These are phyloP conservation scores for Auricularia sp. DNA, from an alignment of 768 basidiomycete genomes.

Conservation along the genomic window DNA sequence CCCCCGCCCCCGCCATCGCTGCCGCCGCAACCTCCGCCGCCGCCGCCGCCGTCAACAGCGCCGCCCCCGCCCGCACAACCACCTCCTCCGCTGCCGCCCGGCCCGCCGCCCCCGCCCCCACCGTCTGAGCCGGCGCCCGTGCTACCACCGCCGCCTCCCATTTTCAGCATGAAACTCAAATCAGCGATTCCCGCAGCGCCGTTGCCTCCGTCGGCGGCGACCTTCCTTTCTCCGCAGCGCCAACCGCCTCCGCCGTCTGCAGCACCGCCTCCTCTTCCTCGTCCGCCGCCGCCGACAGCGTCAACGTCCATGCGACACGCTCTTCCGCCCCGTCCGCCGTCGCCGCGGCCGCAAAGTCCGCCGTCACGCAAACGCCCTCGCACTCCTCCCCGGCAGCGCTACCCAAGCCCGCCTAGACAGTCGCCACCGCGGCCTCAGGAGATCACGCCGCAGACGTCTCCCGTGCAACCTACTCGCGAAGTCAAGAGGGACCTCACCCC, in stretches of 20 bases:
- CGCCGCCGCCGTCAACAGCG: slow-evolving; percentile 23
- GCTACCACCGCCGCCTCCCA: slow-evolving; percentile 13
- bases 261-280: slow-evolving; percentile 6
- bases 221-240: neutral
- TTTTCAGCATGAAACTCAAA: slow-evolving; percentile 2
- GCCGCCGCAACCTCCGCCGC: slow-evolving; percentile 8
- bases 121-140: slow-evolving; percentile 20
- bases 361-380: neutral
- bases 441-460: neutral
- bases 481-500: neutral
- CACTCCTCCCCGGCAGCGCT: slow-evolving; percentile 10
- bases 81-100: slow-evolving; percentile 17
- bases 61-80: slow-evolving; percentile 31
- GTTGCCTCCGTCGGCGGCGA: slow-evolving; percentile 7
- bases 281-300: slow-evolving; percentile 13
- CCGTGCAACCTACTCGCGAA: neutral
- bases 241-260: slow-evolving; percentile 2
- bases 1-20: slow-evolving; percentile 11
- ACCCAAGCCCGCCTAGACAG: slow-evolving; percentile 13
- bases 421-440: neutral
- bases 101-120: slow-evolving; percentile 13
- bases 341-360: slow-evolving; percentile 8
- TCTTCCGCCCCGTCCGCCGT: slow-evolving; percentile 9
- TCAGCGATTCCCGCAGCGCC: slow-evolving; percentile 20
- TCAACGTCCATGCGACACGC: slow-evolving; percentile 22